Conservation (phyloP, 495 filamentous ascomycete genomes). For the Lentithecium fluviatile region DNA sequence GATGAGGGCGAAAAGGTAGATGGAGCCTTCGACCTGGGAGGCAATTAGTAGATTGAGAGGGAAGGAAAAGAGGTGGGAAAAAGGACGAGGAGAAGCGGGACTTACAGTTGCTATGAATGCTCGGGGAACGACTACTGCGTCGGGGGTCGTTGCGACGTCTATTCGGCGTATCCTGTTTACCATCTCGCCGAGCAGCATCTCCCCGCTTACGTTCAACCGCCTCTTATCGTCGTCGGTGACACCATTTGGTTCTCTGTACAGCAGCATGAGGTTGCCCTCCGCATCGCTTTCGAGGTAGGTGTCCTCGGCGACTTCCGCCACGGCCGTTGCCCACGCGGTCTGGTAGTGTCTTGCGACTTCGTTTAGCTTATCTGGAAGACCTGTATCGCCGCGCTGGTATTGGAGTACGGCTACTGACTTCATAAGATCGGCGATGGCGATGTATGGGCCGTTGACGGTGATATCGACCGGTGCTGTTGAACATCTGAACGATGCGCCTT, state of each 20-base stretch:
- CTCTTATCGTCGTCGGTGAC: conserved; percentile 71
- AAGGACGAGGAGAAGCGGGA: conserved; percentile 11
- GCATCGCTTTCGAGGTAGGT: conserved; percentile 78
- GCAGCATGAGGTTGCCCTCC: conserved; percentile 80
- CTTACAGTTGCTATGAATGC: conserved; percentile 89
- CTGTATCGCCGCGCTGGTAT: conserved; percentile 52
- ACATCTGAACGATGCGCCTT: conserved; percentile 71
- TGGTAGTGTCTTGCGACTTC: conserved; percentile 81
- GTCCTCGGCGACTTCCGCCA: conserved; percentile 68
- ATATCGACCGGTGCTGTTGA: conserved; percentile 84
- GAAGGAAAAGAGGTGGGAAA: background rate
- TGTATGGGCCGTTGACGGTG: conserved; percentile 62
- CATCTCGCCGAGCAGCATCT: conserved; percentile 85
- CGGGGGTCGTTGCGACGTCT: conserved; percentile 57
- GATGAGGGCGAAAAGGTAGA: conserved; percentile 86
- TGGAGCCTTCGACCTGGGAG: conserved; percentile 76
- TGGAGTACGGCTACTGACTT: conserved; percentile 80
- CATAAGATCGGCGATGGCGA: conserved; percentile 90
- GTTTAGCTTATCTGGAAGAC: conserved; percentile 51
- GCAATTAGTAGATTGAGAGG: conserved; percentile 8
- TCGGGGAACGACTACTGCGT: conserved; percentile 68
- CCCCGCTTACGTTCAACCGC: conserved; percentile 69
- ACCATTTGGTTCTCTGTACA: conserved; percentile 67
- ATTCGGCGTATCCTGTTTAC: conserved; percentile 77
- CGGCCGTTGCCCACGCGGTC: conserved; percentile 76